Evolutionary conservation across 805 yeast genomes (phyloP).

Genomic region (Pichia cephalocereana): DNA sequence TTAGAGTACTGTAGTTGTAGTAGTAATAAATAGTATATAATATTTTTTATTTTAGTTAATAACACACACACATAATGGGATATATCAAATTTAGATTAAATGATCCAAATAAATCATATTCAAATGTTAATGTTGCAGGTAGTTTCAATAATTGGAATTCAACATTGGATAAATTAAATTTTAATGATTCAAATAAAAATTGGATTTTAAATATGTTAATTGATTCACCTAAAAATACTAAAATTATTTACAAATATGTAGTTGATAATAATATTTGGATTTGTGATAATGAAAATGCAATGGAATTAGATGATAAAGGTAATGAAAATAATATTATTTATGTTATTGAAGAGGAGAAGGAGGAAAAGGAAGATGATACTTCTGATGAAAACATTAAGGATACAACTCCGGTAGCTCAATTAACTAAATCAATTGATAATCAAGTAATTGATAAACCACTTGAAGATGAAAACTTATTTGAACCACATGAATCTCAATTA

Average conservation of each 20-base stretch:
- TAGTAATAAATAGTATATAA: no score
- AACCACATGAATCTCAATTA: background rate
- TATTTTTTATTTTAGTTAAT: no score
- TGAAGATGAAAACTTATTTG: background rate
- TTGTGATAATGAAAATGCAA: conserved; percentile 14
- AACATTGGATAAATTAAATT: conserved; percentile 2
- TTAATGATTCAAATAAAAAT: conserved; percentile 3
- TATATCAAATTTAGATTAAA: conserved; percentile 1
- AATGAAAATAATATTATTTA: conserved; percentile 19
- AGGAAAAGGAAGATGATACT: background rate
- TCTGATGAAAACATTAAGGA: background rate
- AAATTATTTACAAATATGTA: conserved; percentile 23
- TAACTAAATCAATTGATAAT: background rate
- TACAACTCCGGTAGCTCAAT: background rate
- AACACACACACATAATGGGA: background rate
- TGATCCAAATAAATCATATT: background rate
- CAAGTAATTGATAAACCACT: background rate
- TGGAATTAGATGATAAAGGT: conserved; percentile 19
- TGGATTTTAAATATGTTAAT: conserved; percentile 3
- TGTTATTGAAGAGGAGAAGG: background rate
- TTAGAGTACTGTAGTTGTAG: no score
- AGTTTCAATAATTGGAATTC: conserved; percentile 14
- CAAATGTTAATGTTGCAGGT: conserved; percentile 14
- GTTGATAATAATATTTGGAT: conserved; percentile 21
- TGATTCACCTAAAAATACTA: conserved; percentile 1